Evolutionary conservation across 257 asterid genomes (phyloP), one percentile per base, ranked within the genome.

Genomic region (Nicotiana knightiana): DNA sequence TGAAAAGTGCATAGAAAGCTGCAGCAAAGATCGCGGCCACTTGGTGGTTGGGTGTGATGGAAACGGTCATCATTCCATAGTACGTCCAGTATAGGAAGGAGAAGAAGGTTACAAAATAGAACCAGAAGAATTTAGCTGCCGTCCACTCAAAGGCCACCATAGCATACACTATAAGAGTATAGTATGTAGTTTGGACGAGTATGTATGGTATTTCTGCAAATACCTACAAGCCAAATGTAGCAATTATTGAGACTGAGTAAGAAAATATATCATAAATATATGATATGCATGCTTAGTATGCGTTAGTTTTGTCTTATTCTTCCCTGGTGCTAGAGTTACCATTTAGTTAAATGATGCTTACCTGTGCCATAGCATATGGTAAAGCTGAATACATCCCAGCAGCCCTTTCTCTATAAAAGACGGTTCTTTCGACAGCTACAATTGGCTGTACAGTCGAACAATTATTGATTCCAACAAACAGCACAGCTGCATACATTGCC

Each of bases 321-420:
- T 30, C 43, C 21, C 71, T 28, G 71, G 43, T 65, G 39, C 46
- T 65, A 65, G 5, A 12, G 81, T 58, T 18, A 51, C 2, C 30
- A 46, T 13, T 54, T 61, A 15, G 78, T 13, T 46, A 76, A 46
- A 63, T 54, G 35, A 51, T 81, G 62, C 32, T 76, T 67, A 85
- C 95, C 92, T 91, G 95, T 75, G 93, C 87, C 83, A 91, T 86
- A 58, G 95, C 95, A 84, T 90, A 90, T 79, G 93, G 94, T 11
- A 91, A 76, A 9, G 89, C 91, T 1, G 94, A 89, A 81, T 91
- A 91, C 91, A 86, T 89, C 68, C 94, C 91, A 39, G 94, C 91
- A 30, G 93, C 94, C 71, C 85, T 87, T 79, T 91, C 94, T 54
- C 93, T 84, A 84, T 89, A 91, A 83, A 86, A 91, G 4, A 88